phyloP scores from a whole-genome alignment of 306 rosid genomes.

The Castanea crenata region DNA sequence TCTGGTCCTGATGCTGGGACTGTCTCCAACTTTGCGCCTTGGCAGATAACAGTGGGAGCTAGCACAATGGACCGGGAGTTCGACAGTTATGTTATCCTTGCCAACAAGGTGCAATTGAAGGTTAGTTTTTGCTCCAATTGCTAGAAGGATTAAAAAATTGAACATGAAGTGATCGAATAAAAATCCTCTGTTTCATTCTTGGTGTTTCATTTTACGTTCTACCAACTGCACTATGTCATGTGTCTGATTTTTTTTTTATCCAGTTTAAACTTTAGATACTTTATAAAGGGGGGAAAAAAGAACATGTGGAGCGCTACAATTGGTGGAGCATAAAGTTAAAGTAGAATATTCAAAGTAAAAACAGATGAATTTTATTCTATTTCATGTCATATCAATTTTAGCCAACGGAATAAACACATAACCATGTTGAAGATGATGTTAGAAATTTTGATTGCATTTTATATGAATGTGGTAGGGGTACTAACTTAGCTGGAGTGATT shows the following conservation, averaged over 20 bases:
- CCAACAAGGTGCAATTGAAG: slow-evolving; percentile 44
- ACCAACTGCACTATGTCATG: too few species aligned
- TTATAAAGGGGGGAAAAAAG: background rate
- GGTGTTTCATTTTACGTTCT: too few species aligned
- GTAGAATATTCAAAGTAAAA: too few species aligned
- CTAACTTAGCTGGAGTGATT: background rate
- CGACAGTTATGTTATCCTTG: slow-evolving; percentile 53
- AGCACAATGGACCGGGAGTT: slow-evolving; percentile 89
- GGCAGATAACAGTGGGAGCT: slow-evolving; percentile 87
- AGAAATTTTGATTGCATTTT: background rate
- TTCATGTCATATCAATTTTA: too few species aligned
- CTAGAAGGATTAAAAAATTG: background rate
- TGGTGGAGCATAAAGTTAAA: too few species aligned
- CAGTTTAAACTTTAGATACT: too few species aligned
- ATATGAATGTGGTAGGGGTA: background rate
- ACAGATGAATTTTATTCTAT: too few species aligned
- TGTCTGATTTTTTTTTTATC: too few species aligned
- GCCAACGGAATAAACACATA: too few species aligned
- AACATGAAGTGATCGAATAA: too few species aligned
- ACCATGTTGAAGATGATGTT: background rate
- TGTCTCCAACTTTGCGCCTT: slow-evolving; percentile 57
- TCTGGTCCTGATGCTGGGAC: slow-evolving; percentile 64
- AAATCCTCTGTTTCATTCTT: too few species aligned
- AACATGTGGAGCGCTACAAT: background rate
- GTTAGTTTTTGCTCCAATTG: slow-evolving; percentile 27